phyloP scores from a whole-genome alignment of 768 basidiomycete genomes.

The Mycena galopus region DNA sequence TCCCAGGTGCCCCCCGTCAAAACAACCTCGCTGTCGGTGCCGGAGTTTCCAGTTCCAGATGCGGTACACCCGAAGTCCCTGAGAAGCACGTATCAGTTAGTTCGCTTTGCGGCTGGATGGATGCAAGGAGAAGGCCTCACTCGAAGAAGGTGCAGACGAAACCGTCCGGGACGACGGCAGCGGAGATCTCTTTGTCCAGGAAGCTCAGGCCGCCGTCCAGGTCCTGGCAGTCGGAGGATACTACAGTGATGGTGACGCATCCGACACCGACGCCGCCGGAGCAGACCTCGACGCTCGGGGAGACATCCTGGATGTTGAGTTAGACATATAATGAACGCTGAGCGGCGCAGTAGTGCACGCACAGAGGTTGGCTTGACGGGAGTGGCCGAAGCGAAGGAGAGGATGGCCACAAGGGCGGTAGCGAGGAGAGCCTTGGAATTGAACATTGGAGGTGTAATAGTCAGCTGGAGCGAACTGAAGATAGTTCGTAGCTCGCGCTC shows the following conservation, averaged over 20 bases:
- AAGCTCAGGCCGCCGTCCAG: background rate
- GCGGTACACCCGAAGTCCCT: too few relatives aligned
- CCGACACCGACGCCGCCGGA: background rate
- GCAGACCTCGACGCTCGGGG: background rate
- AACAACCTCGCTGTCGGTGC: too few relatives aligned
- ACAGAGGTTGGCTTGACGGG: background rate
- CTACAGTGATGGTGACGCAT: too few relatives aligned
- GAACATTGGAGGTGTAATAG: constrained; percentile 11
- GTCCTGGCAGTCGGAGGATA: background rate
- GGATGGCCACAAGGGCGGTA: background rate
- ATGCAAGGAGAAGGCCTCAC: background rate
- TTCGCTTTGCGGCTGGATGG: too few relatives aligned
- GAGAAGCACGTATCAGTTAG: too few relatives aligned
- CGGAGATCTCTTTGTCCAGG: constrained; percentile 2
- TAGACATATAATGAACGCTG: too few relatives aligned
- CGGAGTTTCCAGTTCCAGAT: too few relatives aligned
- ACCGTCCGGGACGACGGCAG: background rate
- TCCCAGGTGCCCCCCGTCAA: background rate
- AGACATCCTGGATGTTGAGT: too few relatives aligned
- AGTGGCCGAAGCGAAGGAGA: background rate
- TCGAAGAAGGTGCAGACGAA: constrained; percentile 12
- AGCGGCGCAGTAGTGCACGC: too few relatives aligned
- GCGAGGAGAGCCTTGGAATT: constrained; percentile 18
- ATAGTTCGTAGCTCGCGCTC: background rate
- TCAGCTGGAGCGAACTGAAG: background rate